Evolutionary conservation across 2,329 filamentous ascomycete genomes (phyloP).

Genomic region (Incumbomyces lentus): DNA sequence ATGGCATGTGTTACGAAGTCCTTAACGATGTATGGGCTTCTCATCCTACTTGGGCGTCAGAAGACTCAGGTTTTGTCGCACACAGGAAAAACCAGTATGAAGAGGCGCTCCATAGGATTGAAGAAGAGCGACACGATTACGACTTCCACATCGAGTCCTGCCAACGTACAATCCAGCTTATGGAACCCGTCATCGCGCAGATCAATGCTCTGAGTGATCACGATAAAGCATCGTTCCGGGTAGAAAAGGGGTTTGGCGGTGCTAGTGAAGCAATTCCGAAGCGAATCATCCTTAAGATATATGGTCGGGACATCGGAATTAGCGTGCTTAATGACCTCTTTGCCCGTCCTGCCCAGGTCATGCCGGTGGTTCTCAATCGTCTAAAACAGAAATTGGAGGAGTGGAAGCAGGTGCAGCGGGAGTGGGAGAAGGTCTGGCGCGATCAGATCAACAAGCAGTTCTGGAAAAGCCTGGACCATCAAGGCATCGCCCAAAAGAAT

Average conservation of each 20-base stretch:
- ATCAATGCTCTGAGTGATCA: constrained; percentile 67
- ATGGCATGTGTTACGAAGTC: constrained; percentile 86
- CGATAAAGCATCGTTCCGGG: constrained; percentile 64
- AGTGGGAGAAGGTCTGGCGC: constrained; percentile 99
- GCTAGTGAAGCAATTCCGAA: constrained; percentile 96
- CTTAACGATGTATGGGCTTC: constrained; percentile 98
- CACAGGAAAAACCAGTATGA: constrained; percentile 95
- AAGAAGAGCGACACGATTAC: constrained; percentile 96
- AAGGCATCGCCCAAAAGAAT: constrained; percentile 80
- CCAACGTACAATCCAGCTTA: constrained; percentile 84
- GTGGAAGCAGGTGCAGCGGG: constrained; percentile 91
- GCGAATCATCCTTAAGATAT: constrained; percentile 94
- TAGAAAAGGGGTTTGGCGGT: constrained; percentile 75
- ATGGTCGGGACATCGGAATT: constrained; percentile 71
- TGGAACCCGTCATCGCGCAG: constrained; percentile 87
- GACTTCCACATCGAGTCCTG: constrained; percentile 97
- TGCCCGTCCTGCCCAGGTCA: constrained; percentile 68
- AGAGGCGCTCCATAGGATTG: constrained; percentile 87
- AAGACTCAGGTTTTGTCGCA: constrained; percentile 94
- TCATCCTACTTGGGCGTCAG: constrained; percentile 96
- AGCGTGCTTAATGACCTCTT: constrained; percentile 85
- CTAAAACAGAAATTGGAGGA: constrained; percentile 95
- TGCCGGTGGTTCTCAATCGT: constrained; percentile 77
- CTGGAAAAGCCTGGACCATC: constrained; percentile 91
- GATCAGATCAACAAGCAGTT: constrained; percentile 91